phyloP scores from a whole-genome alignment of 495 filamentous ascomycete genomes.

The Acidomyces sp. region DNA sequence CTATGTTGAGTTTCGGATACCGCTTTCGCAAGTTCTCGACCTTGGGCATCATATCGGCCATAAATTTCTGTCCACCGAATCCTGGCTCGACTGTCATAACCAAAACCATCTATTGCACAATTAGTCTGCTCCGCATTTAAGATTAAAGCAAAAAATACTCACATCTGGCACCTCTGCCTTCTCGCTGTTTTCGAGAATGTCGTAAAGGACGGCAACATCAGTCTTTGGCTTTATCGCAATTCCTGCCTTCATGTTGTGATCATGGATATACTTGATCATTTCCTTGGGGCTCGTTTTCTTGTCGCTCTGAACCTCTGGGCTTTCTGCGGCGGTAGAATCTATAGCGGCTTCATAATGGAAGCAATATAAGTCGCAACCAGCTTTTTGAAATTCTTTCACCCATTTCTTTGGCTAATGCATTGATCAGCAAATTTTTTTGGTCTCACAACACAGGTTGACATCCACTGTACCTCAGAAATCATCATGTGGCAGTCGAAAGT shows the following conservation, averaged over 20 bases:
- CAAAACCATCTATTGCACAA: slow-evolving; percentile 90
- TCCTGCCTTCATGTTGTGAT: slow-evolving; percentile 75
- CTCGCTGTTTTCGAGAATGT: slow-evolving; percentile 60
- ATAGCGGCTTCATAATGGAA: slow-evolving; percentile 99
- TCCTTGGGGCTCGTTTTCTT: slow-evolving; percentile 64
- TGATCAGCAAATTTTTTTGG: slow-evolving; percentile 7
- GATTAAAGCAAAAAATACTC: slow-evolving; percentile 27
- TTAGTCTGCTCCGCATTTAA: too few species aligned
- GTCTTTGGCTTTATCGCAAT: slow-evolving; percentile 94
- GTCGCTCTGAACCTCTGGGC: slow-evolving; percentile 52
- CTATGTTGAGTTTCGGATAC: slow-evolving; percentile 88
- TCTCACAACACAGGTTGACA: not conserved
- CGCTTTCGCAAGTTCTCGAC: slow-evolving; percentile 66
- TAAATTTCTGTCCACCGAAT: slow-evolving; percentile 97
- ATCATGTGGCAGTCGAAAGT: slow-evolving; percentile 99
- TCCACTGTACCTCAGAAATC: slow-evolving; percentile 66
- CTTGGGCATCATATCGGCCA: slow-evolving; percentile 88
- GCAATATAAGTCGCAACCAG: slow-evolving; percentile 95
- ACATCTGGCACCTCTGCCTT: slow-evolving; percentile 80
- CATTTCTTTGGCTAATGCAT: slow-evolving; percentile 76
- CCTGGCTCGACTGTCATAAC: slow-evolving; percentile 98
- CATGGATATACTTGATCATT: slow-evolving; percentile 81
- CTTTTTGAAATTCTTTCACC: slow-evolving; percentile 85
- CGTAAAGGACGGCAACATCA: slow-evolving; percentile 76
- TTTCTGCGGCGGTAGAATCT: slow-evolving; percentile 66